These are phyloP conservation scores for Citrus australasica DNA, from an alignment of 345 rosid genomes.

Conservation along the genomic window DNA sequence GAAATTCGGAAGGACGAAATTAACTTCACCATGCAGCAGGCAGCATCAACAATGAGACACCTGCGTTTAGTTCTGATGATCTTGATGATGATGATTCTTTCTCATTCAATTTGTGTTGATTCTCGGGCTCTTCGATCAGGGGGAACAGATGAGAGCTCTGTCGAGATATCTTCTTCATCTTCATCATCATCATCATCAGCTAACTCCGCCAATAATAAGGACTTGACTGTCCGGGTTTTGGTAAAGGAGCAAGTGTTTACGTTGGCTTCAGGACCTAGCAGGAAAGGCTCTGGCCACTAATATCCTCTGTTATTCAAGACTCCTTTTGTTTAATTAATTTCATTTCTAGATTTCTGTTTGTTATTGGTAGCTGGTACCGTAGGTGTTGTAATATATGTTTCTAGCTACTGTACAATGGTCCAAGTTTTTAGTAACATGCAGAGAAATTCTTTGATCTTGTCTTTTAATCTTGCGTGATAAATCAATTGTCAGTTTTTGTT, in stretches of 20 bases:
- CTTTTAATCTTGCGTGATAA: not conserved
- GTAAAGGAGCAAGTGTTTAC: slow-evolving; percentile 25
- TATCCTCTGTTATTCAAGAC: not conserved
- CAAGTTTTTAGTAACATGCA: not conserved
- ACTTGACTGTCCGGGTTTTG: slow-evolving; percentile 6
- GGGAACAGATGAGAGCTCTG: slow-evolving; percentile 7
- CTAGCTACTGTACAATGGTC: not conserved
- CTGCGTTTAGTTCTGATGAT: slow-evolving; percentile 26
- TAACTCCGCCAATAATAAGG: not conserved
- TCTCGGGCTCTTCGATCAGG: slow-evolving; percentile 31
- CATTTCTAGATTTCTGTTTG: not conserved
- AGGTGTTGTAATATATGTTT: not conserved
- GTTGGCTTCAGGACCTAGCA: slow-evolving; percentile 71
- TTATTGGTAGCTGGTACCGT: not conserved
- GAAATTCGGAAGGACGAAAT: not conserved
- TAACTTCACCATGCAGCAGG: not conserved
- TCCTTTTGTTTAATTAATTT: not conserved
- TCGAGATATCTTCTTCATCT: slow-evolving; percentile 12
- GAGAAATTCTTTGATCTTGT: slow-evolving; percentile 9
- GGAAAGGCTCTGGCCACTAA: slow-evolving; percentile 78
- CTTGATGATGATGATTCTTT: slow-evolving; percentile 25
- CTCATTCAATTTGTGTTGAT: slow-evolving; percentile 27
- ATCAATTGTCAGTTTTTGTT: not conserved
- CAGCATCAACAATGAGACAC: slow-evolving; percentile 33
- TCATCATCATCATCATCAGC: slow-evolving; percentile 4